phyloP scores from a whole-genome alignment of 345 rosid genomes.

The Lepidium aucheri region DNA sequence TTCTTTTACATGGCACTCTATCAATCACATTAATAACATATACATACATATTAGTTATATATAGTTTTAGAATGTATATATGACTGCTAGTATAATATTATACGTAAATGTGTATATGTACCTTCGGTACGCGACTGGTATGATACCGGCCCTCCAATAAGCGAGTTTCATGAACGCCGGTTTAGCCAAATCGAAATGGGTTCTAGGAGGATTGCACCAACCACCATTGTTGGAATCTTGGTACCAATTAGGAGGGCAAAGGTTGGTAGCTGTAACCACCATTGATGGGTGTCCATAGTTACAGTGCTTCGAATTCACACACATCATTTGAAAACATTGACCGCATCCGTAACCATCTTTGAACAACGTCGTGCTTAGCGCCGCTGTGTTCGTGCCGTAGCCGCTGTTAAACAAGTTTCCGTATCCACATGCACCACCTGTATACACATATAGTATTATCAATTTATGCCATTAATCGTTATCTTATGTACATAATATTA shows the following conservation, averaged over 20 bases:
- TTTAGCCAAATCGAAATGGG: slow-evolving; percentile 70
- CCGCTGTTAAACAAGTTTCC: slow-evolving; percentile 64
- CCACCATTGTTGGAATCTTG: slow-evolving; percentile 49
- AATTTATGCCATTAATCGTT: background rate
- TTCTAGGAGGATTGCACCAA: slow-evolving; percentile 69
- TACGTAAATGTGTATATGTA: background rate
- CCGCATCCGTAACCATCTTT: slow-evolving; percentile 83
- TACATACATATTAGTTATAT: background rate
- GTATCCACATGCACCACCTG: slow-evolving; percentile 97
- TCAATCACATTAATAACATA: background rate
- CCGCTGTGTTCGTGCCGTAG: slow-evolving; percentile 65
- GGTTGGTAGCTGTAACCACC: slow-evolving; percentile 63
- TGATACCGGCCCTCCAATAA: slow-evolving; percentile 43
- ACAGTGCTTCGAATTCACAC: slow-evolving; percentile 49
- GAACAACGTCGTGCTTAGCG: slow-evolving; percentile 67
- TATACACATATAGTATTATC: background rate
- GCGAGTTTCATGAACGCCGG: slow-evolving; percentile 51
- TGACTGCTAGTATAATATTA: background rate
- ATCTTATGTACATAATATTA: too few relatives aligned
- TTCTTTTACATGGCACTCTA: slow-evolving; percentile 67
- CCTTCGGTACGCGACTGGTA: slow-evolving; percentile 67
- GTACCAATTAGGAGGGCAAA: slow-evolving; percentile 61
- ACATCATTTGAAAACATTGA: slow-evolving; percentile 63
- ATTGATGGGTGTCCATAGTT: slow-evolving; percentile 44
- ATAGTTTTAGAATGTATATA: background rate